phyloP scores from a whole-genome alignment of 306 rosid species.

The Ormosia semicastrata region DNA sequence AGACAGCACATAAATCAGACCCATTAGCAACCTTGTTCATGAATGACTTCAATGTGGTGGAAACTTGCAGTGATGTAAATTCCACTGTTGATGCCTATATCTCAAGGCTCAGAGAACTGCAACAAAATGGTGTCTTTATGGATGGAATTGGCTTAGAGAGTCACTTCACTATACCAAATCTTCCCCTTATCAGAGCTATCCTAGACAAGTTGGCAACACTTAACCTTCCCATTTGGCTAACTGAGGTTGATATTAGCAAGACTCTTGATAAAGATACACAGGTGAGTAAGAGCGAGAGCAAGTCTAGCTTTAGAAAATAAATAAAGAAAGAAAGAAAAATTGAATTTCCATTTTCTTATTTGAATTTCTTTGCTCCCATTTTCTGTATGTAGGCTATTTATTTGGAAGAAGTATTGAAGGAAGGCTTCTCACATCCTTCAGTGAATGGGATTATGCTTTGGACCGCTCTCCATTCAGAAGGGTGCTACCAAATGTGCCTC shows the following conservation, averaged over 20 bases:
- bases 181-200: constrained; percentile 73
- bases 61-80: constrained; percentile 74
- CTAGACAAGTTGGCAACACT: constrained; percentile 85
- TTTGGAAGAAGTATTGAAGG: constrained; percentile 77
- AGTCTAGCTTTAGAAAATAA: not conserved
- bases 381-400: constrained; percentile 46
- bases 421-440: constrained; percentile 80
- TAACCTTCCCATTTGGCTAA: constrained; percentile 83
- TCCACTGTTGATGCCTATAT: constrained; percentile 75
- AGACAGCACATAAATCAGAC: constrained; percentile 69
- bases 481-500: constrained; percentile 92
- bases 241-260: constrained; percentile 83
- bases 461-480: constrained; percentile 75
- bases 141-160: constrained; percentile 94
- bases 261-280: constrained; percentile 51
- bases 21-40: constrained; percentile 79
- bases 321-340: not conserved
- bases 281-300: constrained; percentile 39
- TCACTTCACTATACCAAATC: constrained; percentile 72
- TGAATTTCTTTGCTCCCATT: not conserved
- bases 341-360: not conserved
- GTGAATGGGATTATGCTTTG: constrained; percentile 91
- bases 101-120: constrained; percentile 52
- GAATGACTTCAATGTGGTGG: constrained; percentile 91
- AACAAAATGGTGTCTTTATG: constrained; percentile 58